These are phyloP conservation scores for Colletotrichum graminicola DNA, from an alignment of 2,329 filamentous ascomycete genomes.

Conservation along the genomic window DNA sequence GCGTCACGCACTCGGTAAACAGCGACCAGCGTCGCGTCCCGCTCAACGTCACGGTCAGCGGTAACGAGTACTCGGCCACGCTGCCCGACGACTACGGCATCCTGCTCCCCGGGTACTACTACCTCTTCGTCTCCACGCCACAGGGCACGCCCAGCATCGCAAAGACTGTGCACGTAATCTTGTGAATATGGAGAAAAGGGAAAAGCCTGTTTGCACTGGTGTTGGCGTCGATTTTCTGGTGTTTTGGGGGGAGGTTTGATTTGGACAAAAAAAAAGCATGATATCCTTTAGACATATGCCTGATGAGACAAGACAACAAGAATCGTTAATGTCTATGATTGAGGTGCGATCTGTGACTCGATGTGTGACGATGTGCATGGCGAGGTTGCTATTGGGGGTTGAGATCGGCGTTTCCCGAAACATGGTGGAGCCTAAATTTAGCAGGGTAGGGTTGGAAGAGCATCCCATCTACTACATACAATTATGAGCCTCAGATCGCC, in stretches of 20 bases:
- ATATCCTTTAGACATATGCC: neutral
- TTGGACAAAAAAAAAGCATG: neutral
- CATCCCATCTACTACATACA: no score
- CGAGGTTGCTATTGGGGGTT: neutral
- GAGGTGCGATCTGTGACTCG: neutral
- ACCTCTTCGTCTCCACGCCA: constrained; percentile 63
- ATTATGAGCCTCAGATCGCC: no score
- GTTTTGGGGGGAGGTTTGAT: neutral
- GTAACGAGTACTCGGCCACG: constrained; percentile 53
- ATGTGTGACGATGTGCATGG: neutral
- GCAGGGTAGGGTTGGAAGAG: no score
- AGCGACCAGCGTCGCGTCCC: constrained; percentile 69
- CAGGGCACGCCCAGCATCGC: constrained; percentile 61
- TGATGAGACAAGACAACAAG: neutral
- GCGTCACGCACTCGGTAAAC: constrained; percentile 67
- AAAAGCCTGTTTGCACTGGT: neutral
- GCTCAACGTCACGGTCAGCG: constrained; percentile 49
- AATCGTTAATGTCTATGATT: neutral
- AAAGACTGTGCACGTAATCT: constrained; percentile 53
- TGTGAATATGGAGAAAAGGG: constrained; percentile 20
- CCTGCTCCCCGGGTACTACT: constrained; percentile 65
- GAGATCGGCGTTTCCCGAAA: neutral
- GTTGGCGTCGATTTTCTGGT: neutral
- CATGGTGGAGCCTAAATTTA: neutral
- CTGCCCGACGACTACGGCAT: constrained; percentile 63